Conservation (phyloP, 441 rosid species). For the Metrosideros polymorpha region DNA sequence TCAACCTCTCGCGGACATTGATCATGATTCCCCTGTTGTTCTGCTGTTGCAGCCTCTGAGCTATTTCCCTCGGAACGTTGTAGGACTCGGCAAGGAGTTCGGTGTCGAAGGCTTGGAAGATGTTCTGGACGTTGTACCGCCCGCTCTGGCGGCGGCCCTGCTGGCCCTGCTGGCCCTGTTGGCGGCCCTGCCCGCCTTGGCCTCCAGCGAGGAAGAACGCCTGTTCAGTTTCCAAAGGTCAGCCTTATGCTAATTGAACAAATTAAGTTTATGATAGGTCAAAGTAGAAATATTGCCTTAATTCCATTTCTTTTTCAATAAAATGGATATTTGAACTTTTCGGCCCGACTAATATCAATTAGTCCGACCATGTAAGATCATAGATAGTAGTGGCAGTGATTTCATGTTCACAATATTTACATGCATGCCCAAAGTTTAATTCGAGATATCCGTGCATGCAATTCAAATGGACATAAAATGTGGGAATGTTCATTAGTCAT, state of each 20-base stretch:
- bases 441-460: neutral
- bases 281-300: neutral
- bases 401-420: neutral
- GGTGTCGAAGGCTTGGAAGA: constrained; percentile 17
- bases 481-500: neutral
- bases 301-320: neutral
- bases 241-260: neutral
- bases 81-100: constrained; percentile 20
- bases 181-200: neutral
- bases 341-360: neutral
- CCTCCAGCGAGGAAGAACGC: constrained; percentile 17
- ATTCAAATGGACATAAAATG: neutral
- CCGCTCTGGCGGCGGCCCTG: neutral
- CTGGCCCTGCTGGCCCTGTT: neutral
- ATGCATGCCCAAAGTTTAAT: neutral
- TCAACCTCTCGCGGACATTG: neutral
- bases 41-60: constrained; percentile 6
- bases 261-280: neutral
- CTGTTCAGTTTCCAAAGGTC: neutral
- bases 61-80: constrained; percentile 6
- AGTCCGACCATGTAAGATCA: neutral
- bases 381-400: neutral
- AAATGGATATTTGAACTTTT: neutral
- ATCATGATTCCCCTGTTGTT: constrained; percentile 13
- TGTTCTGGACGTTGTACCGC: constrained; percentile 7